Evolutionary conservation across 2,329 filamentous ascomycete genomes (phyloP).

Genomic region (Fusarium pseudoanthophilum): DNA sequence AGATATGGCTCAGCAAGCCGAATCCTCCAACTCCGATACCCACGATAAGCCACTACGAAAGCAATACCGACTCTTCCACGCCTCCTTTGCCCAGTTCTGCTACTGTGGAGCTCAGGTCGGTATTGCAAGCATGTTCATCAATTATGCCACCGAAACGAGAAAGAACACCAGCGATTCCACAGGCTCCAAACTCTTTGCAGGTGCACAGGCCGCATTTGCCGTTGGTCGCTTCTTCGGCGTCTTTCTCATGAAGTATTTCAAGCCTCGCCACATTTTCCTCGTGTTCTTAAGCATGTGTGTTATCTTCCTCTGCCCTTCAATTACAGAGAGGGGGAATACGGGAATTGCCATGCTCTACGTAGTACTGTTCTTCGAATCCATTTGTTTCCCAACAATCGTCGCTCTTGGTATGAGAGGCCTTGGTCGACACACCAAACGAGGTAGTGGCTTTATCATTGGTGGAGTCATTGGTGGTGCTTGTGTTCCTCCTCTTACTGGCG

Average conservation of each 20-base stretch:
- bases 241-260: slow-evolving; percentile 72
- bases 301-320: slow-evolving; percentile 66
- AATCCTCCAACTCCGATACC: slow-evolving; percentile 62
- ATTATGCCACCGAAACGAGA: slow-evolving; percentile 72
- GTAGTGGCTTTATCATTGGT: slow-evolving; percentile 74
- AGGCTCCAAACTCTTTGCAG: slow-evolving; percentile 76
- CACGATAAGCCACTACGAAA: slow-evolving; percentile 72
- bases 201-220: slow-evolving; percentile 78
- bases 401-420: slow-evolving; percentile 80
- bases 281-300: slow-evolving; percentile 72
- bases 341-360: slow-evolving; percentile 73
- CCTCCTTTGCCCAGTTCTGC: slow-evolving; percentile 79
- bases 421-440: slow-evolving; percentile 80
- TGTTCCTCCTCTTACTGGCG: slow-evolving; percentile 77
- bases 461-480: slow-evolving; percentile 78
- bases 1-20: slow-evolving; percentile 72
- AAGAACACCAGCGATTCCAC: slow-evolving; percentile 60
- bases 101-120: slow-evolving; percentile 79
- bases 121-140: slow-evolving; percentile 77
- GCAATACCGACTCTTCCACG: slow-evolving; percentile 81
- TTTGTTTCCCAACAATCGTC: slow-evolving; percentile 85
- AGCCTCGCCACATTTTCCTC: slow-evolving; percentile 75
- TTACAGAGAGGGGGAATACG: slow-evolving; percentile 56
- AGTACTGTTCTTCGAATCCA: slow-evolving; percentile 81
- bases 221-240: slow-evolving; percentile 76